These are phyloP conservation scores for Astrothelium subdiscretum DNA, from an alignment of 495 filamentous ascomycete genomes.

Conservation along the genomic window DNA sequence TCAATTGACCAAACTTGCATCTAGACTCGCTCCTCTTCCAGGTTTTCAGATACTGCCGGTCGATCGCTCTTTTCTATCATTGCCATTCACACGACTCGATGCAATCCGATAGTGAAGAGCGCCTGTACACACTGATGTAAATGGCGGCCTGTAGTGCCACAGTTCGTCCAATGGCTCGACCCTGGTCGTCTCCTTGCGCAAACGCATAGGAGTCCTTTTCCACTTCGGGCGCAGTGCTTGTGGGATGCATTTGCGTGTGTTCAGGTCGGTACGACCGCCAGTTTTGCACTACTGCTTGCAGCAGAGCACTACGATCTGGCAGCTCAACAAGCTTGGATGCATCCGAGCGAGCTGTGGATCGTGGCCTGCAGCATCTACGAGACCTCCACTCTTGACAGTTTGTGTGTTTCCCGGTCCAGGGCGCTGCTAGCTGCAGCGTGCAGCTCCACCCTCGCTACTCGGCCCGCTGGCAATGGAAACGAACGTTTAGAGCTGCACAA, in stretches of 20 bases:
- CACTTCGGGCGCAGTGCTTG: not conserved
- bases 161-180: not conserved
- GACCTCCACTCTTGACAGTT: not conserved
- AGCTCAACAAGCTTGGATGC: not conserved
- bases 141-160: not conserved
- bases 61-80: not conserved
- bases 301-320: slow-evolving; percentile 1
- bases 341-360: not conserved
- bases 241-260: not conserved
- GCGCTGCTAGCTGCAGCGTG: not conserved
- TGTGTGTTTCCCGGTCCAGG: not conserved
- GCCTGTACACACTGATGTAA: no score
- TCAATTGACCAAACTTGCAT: not conserved
- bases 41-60: not conserved
- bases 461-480: not conserved
- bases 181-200: not conserved
- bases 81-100: no score
- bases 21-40: not conserved
- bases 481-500: not conserved
- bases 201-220: not conserved
- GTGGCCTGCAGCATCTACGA: not conserved
- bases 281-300: not conserved
- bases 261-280: not conserved
- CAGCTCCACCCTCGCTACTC: not conserved
- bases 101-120: no score